These are phyloP conservation scores for Metarhizium sp. DNA, from an alignment of 2,329 filamentous ascomycete species.

Conservation along the genomic window DNA sequence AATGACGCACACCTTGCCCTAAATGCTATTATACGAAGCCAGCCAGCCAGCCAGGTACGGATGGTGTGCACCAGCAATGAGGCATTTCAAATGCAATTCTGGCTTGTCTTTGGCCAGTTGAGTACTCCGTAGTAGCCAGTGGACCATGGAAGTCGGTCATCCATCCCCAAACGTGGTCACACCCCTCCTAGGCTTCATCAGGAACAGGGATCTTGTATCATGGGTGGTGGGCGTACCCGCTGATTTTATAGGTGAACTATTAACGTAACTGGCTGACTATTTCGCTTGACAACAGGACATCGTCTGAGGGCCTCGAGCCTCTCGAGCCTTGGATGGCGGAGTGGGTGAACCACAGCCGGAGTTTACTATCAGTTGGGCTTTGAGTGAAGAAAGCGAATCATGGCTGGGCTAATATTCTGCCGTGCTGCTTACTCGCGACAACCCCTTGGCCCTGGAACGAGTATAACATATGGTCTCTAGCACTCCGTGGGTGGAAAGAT, in stretches of 20 bases:
- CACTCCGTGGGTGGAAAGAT: neutral
- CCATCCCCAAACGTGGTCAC: neutral
- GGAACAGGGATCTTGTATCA: neutral
- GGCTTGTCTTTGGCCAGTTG: neutral
- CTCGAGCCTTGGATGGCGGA: neutral
- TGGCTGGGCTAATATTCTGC: neutral
- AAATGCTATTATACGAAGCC: neutral
- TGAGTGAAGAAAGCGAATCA: neutral
- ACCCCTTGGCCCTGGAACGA: no score
- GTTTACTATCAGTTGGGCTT: no score
- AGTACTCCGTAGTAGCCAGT: neutral
- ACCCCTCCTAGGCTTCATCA: neutral
- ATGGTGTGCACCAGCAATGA: slow-evolving; percentile 1
- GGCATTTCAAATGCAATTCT: neutral
- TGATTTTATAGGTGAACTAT: neutral
- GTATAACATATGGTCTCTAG: no score
- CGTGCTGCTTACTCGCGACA: neutral
- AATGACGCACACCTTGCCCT: neutral
- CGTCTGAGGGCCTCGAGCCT: neutral
- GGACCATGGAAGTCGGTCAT: neutral
- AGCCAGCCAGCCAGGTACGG: neutral
- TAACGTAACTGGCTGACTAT: neutral
- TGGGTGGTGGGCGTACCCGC: neutral
- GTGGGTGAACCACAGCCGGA: no score
- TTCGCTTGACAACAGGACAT: neutral